These are phyloP conservation scores for Talaromyces funiculosus DNA, from an alignment of 2,329 filamentous ascomycete species.

Conservation along the genomic window DNA sequence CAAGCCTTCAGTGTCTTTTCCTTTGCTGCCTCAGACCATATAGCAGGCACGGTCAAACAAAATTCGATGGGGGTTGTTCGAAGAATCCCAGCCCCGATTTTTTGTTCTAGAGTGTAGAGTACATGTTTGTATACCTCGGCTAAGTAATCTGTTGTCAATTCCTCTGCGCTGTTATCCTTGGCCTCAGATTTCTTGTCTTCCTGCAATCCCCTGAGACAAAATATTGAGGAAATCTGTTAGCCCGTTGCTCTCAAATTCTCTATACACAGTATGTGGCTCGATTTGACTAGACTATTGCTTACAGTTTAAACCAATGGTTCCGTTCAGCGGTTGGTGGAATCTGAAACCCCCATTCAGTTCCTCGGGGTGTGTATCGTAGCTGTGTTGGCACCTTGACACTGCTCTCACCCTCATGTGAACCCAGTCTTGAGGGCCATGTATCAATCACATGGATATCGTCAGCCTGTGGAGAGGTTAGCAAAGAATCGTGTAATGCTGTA, in stretches of 20 bases:
- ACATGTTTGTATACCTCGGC: constrained; percentile 97
- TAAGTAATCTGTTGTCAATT: constrained; percentile 95
- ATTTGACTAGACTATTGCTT: constrained; percentile 55
- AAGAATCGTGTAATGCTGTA: constrained; percentile 63
- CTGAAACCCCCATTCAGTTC: constrained; percentile 98
- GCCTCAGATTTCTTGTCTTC: not conserved
- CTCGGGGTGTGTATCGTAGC: constrained; percentile 98
- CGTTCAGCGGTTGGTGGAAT: constrained; percentile 97
- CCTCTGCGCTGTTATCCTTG: constrained; percentile 61
- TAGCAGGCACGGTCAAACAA: constrained; percentile 94
- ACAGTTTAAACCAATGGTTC: constrained; percentile 99
- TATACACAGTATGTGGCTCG: too few species aligned
- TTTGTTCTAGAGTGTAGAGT: constrained; percentile 92
- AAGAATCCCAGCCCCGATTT: constrained; percentile 93
- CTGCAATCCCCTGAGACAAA: not conserved
- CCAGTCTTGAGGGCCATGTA: not conserved
- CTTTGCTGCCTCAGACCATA: constrained; percentile 99
- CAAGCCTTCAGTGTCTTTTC: constrained; percentile 94
- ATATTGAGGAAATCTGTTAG: too few species aligned
- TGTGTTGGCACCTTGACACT: constrained; percentile 96
- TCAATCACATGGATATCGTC: not conserved
- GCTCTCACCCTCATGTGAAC: constrained; percentile 48
- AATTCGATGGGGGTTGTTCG: constrained; percentile 96
- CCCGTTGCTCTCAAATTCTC: too few species aligned
- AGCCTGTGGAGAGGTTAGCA: not conserved